Base-by-base conservation (phyloP, 1,284 basidiomycete genomes). In the Cryptococcus sp. region DNA sequence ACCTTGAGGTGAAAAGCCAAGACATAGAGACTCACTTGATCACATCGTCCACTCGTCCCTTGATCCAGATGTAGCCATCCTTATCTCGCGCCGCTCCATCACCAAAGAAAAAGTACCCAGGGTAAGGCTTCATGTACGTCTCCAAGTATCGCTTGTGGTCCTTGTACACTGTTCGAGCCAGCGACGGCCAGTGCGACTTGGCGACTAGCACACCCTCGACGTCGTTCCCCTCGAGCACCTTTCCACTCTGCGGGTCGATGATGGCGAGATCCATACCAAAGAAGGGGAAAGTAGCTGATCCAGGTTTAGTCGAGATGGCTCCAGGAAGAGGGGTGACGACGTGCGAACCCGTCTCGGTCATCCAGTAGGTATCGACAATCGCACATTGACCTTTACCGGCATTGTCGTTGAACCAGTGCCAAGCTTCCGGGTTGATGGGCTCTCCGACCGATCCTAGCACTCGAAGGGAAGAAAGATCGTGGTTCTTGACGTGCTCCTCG, bases 361-460 rank as follows among this genome's bases (percentile, higher is more conserved):
- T 94, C 84, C 88, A 93, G 76, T 86, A 93, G 1, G 90, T 92
- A 74, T 97, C 94, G 51, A 97, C 92, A 60, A 98, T 87, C 16
- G 94, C 91, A 67, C 91, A 95, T 74, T 97, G 79, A 57, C 77
- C 78, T 63, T 82, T 81, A 25, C 94, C 95, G 49, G 97, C 92
- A 68, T 90, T 82, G 66, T 97, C 90, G 73, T 73, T 71, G 77
- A 94, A 97, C 94, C 94, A 97, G 67, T 93, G 82, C 94, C 95
- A 97, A 4, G 94, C 95, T 73, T 97, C 94, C 24, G 94, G 93
- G 76, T 97, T 97, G 78, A 98, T 97, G 5, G 95, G 95, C 76
- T 98, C 94, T 47, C 94, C 95, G 47, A 98, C 94, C 51, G 80
- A 84, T 26, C 94, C 94, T 34, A 98, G 79, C 19, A 95, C 86